A percentile compares a stretch with the other conserved stretches of the same genome.
Evolutionary conservation across 2,329 filamentous ascomycete species (phyloP).

Genomic region (Aspergillus awamori): DNA sequence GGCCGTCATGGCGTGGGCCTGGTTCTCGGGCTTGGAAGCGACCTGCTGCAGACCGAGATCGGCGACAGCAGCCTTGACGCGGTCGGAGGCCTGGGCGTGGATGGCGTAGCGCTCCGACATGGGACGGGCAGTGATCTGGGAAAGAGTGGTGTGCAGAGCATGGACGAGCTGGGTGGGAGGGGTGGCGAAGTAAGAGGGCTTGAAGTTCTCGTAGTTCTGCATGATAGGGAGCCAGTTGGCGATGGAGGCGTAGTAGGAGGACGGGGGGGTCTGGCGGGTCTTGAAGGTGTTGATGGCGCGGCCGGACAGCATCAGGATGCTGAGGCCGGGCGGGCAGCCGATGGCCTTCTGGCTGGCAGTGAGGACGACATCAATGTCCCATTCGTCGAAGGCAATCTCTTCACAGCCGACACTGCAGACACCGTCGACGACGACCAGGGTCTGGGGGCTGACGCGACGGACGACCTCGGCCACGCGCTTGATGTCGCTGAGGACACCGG

Average conservation of each 20-base stretch:
- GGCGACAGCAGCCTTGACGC: constrained; percentile 79
- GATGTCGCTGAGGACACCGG: constrained; percentile 90
- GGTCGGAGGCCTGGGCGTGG: constrained; percentile 78
- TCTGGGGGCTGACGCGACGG: constrained; percentile 84
- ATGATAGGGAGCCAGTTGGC: constrained; percentile 99
- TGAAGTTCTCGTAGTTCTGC: constrained; percentile 98
- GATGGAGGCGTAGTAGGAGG: constrained; percentile 92
- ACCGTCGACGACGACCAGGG: constrained; percentile 88
- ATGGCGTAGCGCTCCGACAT: constrained; percentile 79
- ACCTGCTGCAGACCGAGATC: constrained; percentile 86
- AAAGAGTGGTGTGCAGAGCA: constrained; percentile 86
- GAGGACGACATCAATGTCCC: constrained; percentile 88
- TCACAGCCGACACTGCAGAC: constrained; percentile 97
- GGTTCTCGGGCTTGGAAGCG: constrained; percentile 80
- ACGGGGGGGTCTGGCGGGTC: constrained; percentile 76
- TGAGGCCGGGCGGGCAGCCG: constrained; percentile 89
- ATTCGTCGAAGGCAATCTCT: constrained; percentile 93
- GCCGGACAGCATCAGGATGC: constrained; percentile 90
- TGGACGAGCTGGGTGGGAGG: constrained; percentile 92
- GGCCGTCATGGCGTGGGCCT: constrained; percentile 97
- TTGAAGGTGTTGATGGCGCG: constrained; percentile 81
- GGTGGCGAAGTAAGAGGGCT: constrained; percentile 96
- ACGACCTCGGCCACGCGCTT: constrained; percentile 81
- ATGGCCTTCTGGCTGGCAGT: constrained; percentile 98
- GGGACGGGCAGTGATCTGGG: constrained; percentile 79